Percentiles rank a stretch among this genome's conserved stretches.
These are phyloP conservation scores for Diospyros lotus DNA, from an alignment of 148 eudicot species.

Conservation along the genomic window DNA sequence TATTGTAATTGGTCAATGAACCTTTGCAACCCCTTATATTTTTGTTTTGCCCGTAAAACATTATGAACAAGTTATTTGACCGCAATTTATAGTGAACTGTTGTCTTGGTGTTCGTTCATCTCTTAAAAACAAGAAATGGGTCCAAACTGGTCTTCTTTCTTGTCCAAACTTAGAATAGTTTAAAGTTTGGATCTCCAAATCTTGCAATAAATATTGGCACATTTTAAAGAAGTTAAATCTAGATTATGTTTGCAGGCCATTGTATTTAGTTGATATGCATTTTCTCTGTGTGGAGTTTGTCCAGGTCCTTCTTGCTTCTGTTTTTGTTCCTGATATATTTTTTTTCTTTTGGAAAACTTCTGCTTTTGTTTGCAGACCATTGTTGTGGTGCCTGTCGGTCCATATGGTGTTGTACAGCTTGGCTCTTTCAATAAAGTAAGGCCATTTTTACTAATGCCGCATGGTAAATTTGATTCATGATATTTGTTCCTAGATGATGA, in stretches of 20 bases:
- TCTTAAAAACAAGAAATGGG: too few relatives aligned
- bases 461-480: neutral
- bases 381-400: constrained; percentile 60
- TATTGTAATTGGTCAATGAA: too few relatives aligned
- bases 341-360: neutral
- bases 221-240: neutral
- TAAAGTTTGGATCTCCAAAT: constrained; percentile 1
- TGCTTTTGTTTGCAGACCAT: constrained; percentile 57
- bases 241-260: too few relatives aligned
- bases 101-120: too few relatives aligned
- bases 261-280: neutral
- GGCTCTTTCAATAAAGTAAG: constrained; percentile 78
- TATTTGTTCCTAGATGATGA: neutral
- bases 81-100: too few relatives aligned
- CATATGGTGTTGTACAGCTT: constrained; percentile 74
- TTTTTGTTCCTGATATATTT: neutral
- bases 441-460: neutral
- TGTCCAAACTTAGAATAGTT: neutral
- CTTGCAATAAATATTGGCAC: neutral
- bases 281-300: neutral
- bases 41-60: too few relatives aligned
- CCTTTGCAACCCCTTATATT: too few relatives aligned
- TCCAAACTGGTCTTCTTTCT: neutral
- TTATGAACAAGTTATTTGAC: too few relatives aligned
- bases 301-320: neutral